phyloP scores from a whole-genome alignment of 352 stramenopile genomes.

The Thraustochytrium sp. region DNA sequence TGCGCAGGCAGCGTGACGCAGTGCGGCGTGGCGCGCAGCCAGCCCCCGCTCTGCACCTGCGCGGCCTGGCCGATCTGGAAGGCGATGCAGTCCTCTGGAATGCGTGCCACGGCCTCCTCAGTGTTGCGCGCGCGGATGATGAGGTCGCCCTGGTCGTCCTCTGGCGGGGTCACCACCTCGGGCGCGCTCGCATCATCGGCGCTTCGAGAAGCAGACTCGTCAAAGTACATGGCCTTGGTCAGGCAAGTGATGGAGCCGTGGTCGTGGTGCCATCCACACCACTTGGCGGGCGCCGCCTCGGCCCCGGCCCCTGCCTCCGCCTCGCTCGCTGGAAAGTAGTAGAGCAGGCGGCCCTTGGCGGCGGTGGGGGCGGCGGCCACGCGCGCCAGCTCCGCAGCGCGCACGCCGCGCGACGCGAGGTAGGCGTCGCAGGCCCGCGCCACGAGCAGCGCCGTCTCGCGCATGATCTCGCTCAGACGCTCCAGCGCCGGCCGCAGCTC shows the following conservation, averaged over 20 bases:
- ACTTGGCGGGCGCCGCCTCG: conserved; percentile 52
- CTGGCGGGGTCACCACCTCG: neutral
- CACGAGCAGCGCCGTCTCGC: conserved; percentile 80
- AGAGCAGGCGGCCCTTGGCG: conserved; percentile 85
- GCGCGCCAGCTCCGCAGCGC: conserved; percentile 57
- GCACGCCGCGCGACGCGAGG: conserved; percentile 54
- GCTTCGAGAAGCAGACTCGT: conserved; percentile 42
- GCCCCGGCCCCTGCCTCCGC: conserved; percentile 33
- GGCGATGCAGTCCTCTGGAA: conserved; percentile 73
- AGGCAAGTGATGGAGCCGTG: conserved; percentile 85
- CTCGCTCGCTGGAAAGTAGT: conserved; percentile 84
- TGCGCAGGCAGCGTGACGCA: conserved; percentile 72
- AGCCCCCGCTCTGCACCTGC: conserved; percentile 86
- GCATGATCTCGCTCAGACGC: conserved; percentile 78
- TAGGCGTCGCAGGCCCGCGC: conserved; percentile 84
- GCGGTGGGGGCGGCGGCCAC: conserved; percentile 78
- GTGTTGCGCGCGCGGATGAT: neutral
- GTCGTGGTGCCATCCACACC: conserved; percentile 96
- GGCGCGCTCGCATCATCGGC: conserved; percentile 61
- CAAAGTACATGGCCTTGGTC: conserved; percentile 53
- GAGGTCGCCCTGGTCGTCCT: neutral
- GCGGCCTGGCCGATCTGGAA: conserved; percentile 92
- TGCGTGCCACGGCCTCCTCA: conserved; percentile 60
- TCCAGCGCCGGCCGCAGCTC: conserved; percentile 79
- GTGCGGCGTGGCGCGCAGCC: conserved; percentile 81